A percentile compares a stretch with the other conserved stretches of the same genome.
These are phyloP conservation scores for Porosira glacialis DNA, from an alignment of 352 stramenopile genomes.

Conservation along the genomic window DNA sequence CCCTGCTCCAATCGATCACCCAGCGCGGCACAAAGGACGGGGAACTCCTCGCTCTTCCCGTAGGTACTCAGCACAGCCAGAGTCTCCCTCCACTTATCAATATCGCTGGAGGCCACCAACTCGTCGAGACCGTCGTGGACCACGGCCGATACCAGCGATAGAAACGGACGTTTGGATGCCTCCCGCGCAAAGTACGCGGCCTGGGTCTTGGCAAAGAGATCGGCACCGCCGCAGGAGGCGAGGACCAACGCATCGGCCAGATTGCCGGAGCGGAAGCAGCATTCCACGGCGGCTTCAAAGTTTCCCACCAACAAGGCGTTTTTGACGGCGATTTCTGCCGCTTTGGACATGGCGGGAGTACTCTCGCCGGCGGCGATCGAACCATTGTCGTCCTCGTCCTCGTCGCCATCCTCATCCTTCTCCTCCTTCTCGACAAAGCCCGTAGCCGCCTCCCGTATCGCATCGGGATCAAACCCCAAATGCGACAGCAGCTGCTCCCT, in stretches of 20 bases:
- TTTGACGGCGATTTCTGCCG: slow-evolving; percentile 90
- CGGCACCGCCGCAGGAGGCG: slow-evolving; percentile 85
- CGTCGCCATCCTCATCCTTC: too few species aligned
- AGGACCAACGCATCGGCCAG: slow-evolving; percentile 94
- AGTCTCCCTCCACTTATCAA: slow-evolving; percentile 94
- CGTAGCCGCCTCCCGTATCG: slow-evolving; percentile 77
- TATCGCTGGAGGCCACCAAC: slow-evolving; percentile 82
- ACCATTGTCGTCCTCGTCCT: slow-evolving; percentile 6
- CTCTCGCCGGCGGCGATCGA: slow-evolving; percentile 1
- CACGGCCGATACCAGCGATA: slow-evolving; percentile 92
- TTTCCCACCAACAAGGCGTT: slow-evolving; percentile 95
- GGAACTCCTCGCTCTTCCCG: slow-evolving; percentile 95
- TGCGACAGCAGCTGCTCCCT: slow-evolving; percentile 90
- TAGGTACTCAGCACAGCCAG: slow-evolving; percentile 97
- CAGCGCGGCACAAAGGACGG: slow-evolving; percentile 90
- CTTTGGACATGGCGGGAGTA: slow-evolving; percentile 75
- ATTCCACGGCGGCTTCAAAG: slow-evolving; percentile 96
- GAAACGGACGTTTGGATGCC: slow-evolving; percentile 86
- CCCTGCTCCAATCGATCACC: slow-evolving; percentile 87
- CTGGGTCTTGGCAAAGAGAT: slow-evolving; percentile 95
- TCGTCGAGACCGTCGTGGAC: slow-evolving; percentile 91
- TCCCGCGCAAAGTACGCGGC: slow-evolving; percentile 88
- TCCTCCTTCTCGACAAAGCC: slow-evolving; percentile 47
- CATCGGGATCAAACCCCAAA: slow-evolving; percentile 90
- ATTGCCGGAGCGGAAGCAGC: slow-evolving; percentile 92